Evolutionary conservation across 2,329 filamentous ascomycete genomes (phyloP).

Genomic region (Periconia sp.): DNA sequence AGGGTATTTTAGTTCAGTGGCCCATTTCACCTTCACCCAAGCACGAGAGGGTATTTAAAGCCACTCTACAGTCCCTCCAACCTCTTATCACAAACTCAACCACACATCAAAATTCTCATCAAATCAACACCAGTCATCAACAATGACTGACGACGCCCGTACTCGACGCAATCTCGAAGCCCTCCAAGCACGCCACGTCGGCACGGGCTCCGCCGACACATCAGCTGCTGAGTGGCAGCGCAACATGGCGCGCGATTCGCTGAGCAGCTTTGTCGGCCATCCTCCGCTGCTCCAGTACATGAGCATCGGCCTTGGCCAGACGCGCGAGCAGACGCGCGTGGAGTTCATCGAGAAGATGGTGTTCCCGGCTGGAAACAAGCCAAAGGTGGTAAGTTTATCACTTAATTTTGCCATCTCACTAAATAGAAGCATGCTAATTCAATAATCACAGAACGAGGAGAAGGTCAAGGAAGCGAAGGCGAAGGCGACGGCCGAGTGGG

Average conservation of each 20-base stretch:
- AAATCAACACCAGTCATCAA: neutral
- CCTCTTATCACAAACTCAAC: too few species aligned
- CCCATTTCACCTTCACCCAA: too few species aligned
- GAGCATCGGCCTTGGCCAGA: slow-evolving; percentile 83
- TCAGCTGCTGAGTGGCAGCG: slow-evolving; percentile 95
- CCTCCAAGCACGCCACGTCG: slow-evolving; percentile 90
- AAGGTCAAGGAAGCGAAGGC: too few species aligned
- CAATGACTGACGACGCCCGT: slow-evolving; percentile 89
- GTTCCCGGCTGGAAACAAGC: slow-evolving; percentile 60
- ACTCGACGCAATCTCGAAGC: slow-evolving; percentile 95
- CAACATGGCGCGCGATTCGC: slow-evolving; percentile 91
- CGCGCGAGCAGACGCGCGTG: slow-evolving; percentile 76
- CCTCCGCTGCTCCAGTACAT: slow-evolving; percentile 85
- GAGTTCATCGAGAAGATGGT: slow-evolving; percentile 77
- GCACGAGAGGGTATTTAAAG: too few species aligned
- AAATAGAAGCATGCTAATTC: too few species aligned
- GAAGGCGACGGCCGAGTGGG: too few species aligned
- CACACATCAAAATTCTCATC: too few species aligned
- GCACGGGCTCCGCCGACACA: slow-evolving; percentile 95
- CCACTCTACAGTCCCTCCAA: too few species aligned
- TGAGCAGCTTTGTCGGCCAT: slow-evolving; percentile 85
- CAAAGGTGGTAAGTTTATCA: too few species aligned
- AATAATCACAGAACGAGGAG: too few species aligned
- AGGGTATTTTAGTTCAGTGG: too few species aligned
- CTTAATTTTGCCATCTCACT: too few species aligned